Conservation (phyloP, 768 basidiomycete genomes). For the Auriscalpium vulgare region DNA sequence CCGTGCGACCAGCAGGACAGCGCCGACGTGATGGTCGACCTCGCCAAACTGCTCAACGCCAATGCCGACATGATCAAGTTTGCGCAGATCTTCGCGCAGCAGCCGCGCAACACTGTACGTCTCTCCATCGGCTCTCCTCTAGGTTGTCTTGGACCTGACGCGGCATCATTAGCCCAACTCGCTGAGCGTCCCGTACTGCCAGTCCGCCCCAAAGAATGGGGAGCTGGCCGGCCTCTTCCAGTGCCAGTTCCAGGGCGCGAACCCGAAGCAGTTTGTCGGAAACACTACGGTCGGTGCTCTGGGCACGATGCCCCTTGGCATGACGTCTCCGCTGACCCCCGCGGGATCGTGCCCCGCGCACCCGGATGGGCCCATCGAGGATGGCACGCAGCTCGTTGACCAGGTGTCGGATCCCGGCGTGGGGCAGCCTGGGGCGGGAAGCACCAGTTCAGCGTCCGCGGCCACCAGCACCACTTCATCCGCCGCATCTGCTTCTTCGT, state of each 20-base stretch:
- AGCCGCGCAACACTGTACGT: slow-evolving; percentile 47
- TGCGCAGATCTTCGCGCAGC: slow-evolving; percentile 48
- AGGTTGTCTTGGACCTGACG: no score
- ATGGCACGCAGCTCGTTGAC: slow-evolving; percentile 38
- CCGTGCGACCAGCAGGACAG: slow-evolving; percentile 37
- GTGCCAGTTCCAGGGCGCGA: slow-evolving; percentile 45
- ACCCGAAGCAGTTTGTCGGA: slow-evolving; percentile 38
- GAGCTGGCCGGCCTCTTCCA: slow-evolving; percentile 51
- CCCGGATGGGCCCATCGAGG: slow-evolving; percentile 38
- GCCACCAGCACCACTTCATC: background rate
- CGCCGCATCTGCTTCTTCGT: background rate
- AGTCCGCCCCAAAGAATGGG: slow-evolving; percentile 39
- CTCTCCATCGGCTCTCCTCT: no score
- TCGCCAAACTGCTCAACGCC: slow-evolving; percentile 38
- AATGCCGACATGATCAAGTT: slow-evolving; percentile 39
- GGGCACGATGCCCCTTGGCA: slow-evolving; percentile 51
- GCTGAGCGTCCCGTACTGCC: slow-evolving; percentile 42
- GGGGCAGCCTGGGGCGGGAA: slow-evolving; percentile 21
- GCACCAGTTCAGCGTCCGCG: background rate
- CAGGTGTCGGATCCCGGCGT: no score
- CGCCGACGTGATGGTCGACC: slow-evolving; percentile 42
- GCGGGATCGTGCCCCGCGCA: slow-evolving; percentile 45
- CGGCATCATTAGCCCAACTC: slow-evolving; percentile 39
- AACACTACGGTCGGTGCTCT: slow-evolving; percentile 31
- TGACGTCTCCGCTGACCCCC: slow-evolving; percentile 31